Percentiles rank a stretch among this genome's conserved stretches.
These are phyloP conservation scores for Lobulomyces angularis DNA, from an alignment of 192 early-diverging fungal species.

Conservation along the genomic window DNA sequence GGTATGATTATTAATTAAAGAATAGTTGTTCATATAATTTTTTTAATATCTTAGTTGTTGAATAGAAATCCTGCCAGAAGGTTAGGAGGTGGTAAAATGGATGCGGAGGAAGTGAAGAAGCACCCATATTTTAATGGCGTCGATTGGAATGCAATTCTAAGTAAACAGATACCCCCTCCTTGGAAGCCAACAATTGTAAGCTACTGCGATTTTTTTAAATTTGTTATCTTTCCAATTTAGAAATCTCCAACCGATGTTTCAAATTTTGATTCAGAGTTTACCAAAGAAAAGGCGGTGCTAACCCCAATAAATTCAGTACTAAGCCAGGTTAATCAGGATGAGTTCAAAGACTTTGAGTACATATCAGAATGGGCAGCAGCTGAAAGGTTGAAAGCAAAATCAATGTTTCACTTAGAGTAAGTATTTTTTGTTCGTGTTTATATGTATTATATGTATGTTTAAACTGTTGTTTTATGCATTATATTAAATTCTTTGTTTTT, in stretches of 20 bases:
- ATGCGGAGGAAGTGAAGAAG: slow-evolving; percentile 88
- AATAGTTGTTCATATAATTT: too few species aligned
- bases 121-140: slow-evolving; percentile 92
- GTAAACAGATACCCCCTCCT: slow-evolving; percentile 73
- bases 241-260: slow-evolving; percentile 69
- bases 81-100: slow-evolving; percentile 70
- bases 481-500: too few species aligned
- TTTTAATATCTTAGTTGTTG: slow-evolving; percentile 52
- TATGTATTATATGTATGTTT: too few species aligned
- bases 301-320: slow-evolving; percentile 81
- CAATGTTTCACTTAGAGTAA: too few species aligned
- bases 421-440: too few species aligned
- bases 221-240: slow-evolving; percentile 15
- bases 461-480: too few species aligned
- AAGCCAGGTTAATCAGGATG: slow-evolving; percentile 62
- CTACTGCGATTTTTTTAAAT: slow-evolving; percentile 1
- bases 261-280: slow-evolving; percentile 98
- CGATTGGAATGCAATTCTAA: slow-evolving; percentile 89
- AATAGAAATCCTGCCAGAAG: slow-evolving; percentile 78
- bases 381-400: slow-evolving; percentile 3
- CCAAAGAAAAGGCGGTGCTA: slow-evolving; percentile 73
- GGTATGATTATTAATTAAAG: slow-evolving; percentile 30
- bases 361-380: slow-evolving; percentile 68
- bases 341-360: slow-evolving; percentile 86
- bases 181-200: slow-evolving; percentile 81